Base-by-base conservation (phyloP, 2,329 filamentous ascomycete species). In the Penicillium polonicum region DNA sequence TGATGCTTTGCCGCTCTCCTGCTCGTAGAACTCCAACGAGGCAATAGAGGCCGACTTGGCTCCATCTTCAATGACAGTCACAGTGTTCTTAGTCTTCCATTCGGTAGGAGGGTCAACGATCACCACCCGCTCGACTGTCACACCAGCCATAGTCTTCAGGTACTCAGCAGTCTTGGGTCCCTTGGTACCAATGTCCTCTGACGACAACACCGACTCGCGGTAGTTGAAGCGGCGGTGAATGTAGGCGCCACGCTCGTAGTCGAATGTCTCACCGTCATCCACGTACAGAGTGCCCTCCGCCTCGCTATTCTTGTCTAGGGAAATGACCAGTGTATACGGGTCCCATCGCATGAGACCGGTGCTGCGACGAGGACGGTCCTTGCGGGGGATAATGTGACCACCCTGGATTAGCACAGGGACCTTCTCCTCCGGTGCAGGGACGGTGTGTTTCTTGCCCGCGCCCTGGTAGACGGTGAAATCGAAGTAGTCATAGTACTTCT, bases 401-500 rank as follows among this genome's bases (percentile, higher is more conserved):
- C 91, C 93, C 65, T 89, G 91, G 89, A 97, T 94, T 44, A 99
- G 81, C 15, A 99, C 77, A 0, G 94, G 93, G 19, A 96, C 90
- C 68, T 88, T 91, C 55, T 96, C 90, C 3, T 97, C 81, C 0
- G 92, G 90, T 0, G 93, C 90, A 1, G 85, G 76, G 38, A 97
- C 79, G 0, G 84, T 88, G 60, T 91, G 80, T 39, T 78, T 79
- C 73, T 88, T 88, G 62, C 90, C 89, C 61, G 87, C 86, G 25
- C 88, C 83, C 23, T 87, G 87, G 70, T 95, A 86, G 43, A 85
- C 79, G 42, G 88, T 85, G 78, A 91, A 97, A 68, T 91, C 91
- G 72, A 94, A 95, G 79, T 99, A 99, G 76, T 97, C 90, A 70
- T 92, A 99, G 76, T 99, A 97, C 52, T 89, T 83, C 74, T 95